phyloP scores from a whole-genome alignment of 257 asterid species.

The Solanum chilense region DNA sequence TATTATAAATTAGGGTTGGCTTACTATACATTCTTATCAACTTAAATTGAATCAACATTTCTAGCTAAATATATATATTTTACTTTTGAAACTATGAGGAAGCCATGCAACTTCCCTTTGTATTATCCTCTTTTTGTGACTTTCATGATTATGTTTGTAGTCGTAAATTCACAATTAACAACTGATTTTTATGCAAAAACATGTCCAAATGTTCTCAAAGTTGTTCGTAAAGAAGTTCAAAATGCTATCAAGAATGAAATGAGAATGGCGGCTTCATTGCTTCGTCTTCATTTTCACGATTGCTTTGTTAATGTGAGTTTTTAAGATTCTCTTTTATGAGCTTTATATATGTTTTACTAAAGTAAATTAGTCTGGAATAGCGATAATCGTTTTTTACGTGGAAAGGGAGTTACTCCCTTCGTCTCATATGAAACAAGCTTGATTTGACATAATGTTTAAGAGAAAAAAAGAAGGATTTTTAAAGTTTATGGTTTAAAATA shows the following conservation, averaged over 20 bases:
- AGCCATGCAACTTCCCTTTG: background rate
- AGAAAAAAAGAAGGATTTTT: too few species aligned
- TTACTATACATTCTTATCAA: background rate
- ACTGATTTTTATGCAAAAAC: background rate
- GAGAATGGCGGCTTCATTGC: slow-evolving; percentile 76
- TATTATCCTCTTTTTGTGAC: background rate
- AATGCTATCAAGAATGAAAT: slow-evolving; percentile 53
- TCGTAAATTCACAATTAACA: background rate
- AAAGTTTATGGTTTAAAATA: too few species aligned
- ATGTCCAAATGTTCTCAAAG: slow-evolving; percentile 1
- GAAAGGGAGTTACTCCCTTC: too few species aligned
- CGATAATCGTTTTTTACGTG: background rate
- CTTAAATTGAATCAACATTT: background rate
- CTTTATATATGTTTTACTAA: background rate
- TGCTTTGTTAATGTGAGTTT: slow-evolving; percentile 68
- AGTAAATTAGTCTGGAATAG: background rate
- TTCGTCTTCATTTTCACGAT: slow-evolving; percentile 73
- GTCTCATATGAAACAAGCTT: background rate
- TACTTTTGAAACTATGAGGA: background rate
- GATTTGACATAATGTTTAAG: too few species aligned
- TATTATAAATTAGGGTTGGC: background rate
- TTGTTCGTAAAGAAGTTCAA: slow-evolving; percentile 43
- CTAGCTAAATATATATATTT: background rate
- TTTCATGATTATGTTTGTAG: background rate
- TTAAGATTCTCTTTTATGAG: background rate